Evolutionary conservation across 148 eudicot genomes (phyloP).

Genomic region (Agrostemma githago): DNA sequence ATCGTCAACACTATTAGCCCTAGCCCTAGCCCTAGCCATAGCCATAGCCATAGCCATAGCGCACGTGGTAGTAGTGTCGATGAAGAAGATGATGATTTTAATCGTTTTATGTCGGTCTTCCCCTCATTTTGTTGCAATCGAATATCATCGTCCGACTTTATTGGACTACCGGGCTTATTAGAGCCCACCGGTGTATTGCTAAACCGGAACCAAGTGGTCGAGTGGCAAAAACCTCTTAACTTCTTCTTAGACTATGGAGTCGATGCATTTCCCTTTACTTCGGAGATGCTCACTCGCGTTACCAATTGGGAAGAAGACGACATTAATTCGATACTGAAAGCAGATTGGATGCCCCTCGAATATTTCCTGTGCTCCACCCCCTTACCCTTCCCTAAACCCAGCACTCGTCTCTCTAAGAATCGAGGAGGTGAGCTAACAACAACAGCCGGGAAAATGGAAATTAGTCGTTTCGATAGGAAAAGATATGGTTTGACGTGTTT

Average conservation of each 20-base stretch:
- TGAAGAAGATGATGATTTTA: background rate
- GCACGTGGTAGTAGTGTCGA: too few relatives aligned
- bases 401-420: background rate
- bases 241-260: background rate
- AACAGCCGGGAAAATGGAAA: background rate
- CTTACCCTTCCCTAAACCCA: background rate
- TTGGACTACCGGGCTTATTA: background rate
- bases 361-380: background rate
- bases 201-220: background rate
- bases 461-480: too few relatives aligned
- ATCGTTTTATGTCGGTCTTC: background rate
- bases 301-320: background rate
- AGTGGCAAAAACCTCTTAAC: constrained; percentile 8
- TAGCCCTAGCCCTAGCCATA: too few relatives aligned
- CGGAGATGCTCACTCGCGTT: background rate
- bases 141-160: background rate
- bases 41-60: too few relatives aligned
- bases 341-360: too few relatives aligned
- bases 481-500: background rate
- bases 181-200: background rate
- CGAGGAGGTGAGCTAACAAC: background rate
- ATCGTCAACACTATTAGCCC: background rate
- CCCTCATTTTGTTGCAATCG: background rate
- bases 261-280: constrained; percentile 1
- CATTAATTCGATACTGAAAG: background rate